Evolutionary conservation across 306 rosid genomes (phyloP).

Genomic region (Cicer yamashitae): DNA sequence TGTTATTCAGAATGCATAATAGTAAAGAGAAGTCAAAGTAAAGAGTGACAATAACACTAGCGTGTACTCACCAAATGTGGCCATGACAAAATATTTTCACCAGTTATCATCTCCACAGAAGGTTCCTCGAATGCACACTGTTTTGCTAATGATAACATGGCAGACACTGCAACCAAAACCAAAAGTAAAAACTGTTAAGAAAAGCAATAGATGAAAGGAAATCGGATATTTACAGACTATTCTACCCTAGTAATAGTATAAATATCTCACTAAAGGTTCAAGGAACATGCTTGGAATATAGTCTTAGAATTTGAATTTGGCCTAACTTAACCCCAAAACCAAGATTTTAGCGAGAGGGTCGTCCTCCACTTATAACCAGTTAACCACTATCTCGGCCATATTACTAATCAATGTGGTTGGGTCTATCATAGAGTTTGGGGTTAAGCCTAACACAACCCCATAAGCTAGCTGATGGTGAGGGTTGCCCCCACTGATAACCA

Average conservation of each 20-base stretch:
- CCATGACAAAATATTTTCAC: slow-evolving; percentile 98
- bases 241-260: slow-evolving; percentile 16
- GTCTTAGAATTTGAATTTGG: slow-evolving; percentile 2
- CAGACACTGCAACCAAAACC: slow-evolving; percentile 78
- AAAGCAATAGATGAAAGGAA: slow-evolving; percentile 26
- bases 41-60: slow-evolving; percentile 15
- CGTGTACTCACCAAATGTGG: slow-evolving; percentile 82
- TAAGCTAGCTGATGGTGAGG: slow-evolving; percentile 13
- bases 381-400: no score
- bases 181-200: slow-evolving; percentile 18
- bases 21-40: slow-evolving; percentile 22
- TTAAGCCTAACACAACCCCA: not conserved
- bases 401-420: no score
- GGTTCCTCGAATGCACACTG: slow-evolving; percentile 99
- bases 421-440: not conserved
- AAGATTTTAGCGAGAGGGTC: not conserved
- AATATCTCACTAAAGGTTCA: slow-evolving; percentile 1
- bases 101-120: slow-evolving; percentile 85
- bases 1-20: slow-evolving; percentile 24
- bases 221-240: not conserved
- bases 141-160: slow-evolving; percentile 92
- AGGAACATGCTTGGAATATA: not conserved
- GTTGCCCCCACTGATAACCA: not conserved
- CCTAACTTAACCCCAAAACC: not conserved
- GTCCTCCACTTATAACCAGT: not conserved